A percentile compares a stretch with the other conserved stretches of the same genome.
Evolutionary conservation across 805 yeast genomes (phyloP).

Genomic region (Candida succiphila): DNA sequence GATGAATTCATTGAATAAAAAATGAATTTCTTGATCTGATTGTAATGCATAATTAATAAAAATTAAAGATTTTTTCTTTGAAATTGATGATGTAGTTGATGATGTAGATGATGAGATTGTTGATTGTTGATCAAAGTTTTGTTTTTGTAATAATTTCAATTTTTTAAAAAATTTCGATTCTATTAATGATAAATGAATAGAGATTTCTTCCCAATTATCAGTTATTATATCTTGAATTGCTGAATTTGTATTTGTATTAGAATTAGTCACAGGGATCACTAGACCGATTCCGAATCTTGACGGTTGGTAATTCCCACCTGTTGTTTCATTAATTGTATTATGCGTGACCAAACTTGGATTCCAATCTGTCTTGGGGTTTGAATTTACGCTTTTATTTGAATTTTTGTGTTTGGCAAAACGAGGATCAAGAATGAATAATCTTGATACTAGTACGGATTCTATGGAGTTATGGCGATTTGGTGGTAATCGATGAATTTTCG

Average conservation of each 20-base stretch:
- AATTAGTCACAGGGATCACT: constrained; percentile 32
- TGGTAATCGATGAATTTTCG: constrained; percentile 40
- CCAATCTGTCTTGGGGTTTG: constrained; percentile 22
- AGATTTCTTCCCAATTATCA: constrained; percentile 39
- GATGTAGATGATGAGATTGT: neutral
- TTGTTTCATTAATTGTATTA: constrained; percentile 4
- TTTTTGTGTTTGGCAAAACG: constrained; percentile 3
- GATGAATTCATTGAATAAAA: constrained; percentile 25
- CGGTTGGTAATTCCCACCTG: constrained; percentile 8
- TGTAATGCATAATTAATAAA: constrained; percentile 27
- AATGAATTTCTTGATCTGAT: constrained; percentile 31
- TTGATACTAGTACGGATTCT: constrained; percentile 31
- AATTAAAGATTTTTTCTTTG: constrained; percentile 1
- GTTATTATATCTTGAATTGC: constrained; percentile 27
- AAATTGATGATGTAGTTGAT: neutral
- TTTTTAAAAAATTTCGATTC: constrained; percentile 26
- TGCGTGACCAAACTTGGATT: too few relatives aligned
- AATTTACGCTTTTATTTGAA: neutral
- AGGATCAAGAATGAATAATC: constrained; percentile 28
- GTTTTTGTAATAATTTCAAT: constrained; percentile 7
- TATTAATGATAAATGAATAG: constrained; percentile 20
- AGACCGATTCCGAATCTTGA: constrained; percentile 38
- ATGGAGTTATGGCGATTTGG: constrained; percentile 16
- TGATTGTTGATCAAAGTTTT: neutral
- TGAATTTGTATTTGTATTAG: constrained; percentile 5